Conservation (phyloP, 257 asterid species). For the Salvia hispanica region DNA sequence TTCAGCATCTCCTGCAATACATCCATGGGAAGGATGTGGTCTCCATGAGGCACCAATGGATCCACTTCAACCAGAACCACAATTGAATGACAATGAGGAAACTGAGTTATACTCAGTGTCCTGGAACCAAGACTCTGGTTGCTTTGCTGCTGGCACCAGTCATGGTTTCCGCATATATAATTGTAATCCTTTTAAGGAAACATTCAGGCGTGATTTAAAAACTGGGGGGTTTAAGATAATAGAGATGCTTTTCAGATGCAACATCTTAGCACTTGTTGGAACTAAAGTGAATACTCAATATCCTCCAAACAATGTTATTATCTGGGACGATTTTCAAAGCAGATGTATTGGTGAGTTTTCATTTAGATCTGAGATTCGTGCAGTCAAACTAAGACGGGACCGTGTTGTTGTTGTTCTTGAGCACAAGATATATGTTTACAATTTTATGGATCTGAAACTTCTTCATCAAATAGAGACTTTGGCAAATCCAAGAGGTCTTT, state of each 20-base stretch:
- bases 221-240: constrained; percentile 88
- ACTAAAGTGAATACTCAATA: constrained; percentile 66
- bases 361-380: constrained; percentile 90
- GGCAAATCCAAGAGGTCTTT: constrained; percentile 84
- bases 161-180: constrained; percentile 85
- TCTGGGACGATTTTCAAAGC: constrained; percentile 98
- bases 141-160: constrained; percentile 95
- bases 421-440: constrained; percentile 86
- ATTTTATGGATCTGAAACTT: constrained; percentile 86
- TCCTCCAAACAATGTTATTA: constrained; percentile 84
- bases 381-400: constrained; percentile 81
- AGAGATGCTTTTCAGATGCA: constrained; percentile 93
- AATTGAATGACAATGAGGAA: constrained; percentile 55
- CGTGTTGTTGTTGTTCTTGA: constrained; percentile 82
- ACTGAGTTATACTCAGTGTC: constrained; percentile 73
- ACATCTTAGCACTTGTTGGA: constrained; percentile 91
- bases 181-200: constrained; percentile 85
- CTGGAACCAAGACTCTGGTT: constrained; percentile 94
- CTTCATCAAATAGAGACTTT: constrained; percentile 88
- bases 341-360: constrained; percentile 90
- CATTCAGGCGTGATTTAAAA: constrained; percentile 84
- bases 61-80: constrained; percentile 51
- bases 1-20: constrained; percentile 57
- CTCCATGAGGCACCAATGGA: constrained; percentile 45
- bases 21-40: constrained; percentile 55